A percentile compares a stretch with the other conserved stretches of the same genome.
phyloP scores from a whole-genome alignment of 1,284 basidiomycete genomes.

The Sporisorium iseilematis-ciliati region DNA sequence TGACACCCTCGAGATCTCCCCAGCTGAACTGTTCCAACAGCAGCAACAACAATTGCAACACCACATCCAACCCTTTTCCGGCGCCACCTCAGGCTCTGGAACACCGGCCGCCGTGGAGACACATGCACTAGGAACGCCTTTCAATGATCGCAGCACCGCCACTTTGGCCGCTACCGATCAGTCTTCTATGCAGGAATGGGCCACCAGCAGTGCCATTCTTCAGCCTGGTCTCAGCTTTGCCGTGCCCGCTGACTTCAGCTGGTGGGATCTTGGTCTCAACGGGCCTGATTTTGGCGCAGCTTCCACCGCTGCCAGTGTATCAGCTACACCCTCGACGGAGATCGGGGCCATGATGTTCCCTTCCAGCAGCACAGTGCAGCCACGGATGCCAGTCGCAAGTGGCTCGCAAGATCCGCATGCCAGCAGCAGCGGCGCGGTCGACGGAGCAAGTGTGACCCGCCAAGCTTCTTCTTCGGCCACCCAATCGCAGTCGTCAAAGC shows the following conservation, averaged over 20 bases:
- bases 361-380: not conserved
- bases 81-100: constrained; percentile 8
- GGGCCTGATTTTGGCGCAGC: constrained; percentile 17
- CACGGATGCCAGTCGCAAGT: not conserved
- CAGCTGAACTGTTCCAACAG: constrained; percentile 52
- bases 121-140: constrained; percentile 13
- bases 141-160: not conserved
- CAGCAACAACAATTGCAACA: constrained; percentile 30
- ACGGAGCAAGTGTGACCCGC: not conserved
- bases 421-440: not conserved
- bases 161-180: not conserved
- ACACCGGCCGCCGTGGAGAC: not conserved
- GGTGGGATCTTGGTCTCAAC: constrained; percentile 64
- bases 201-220: constrained; percentile 52
- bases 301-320: constrained; percentile 18
- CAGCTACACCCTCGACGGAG: constrained; percentile 28
- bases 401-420: not conserved
- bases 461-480: constrained; percentile 2
- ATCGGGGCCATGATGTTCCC: constrained; percentile 13
- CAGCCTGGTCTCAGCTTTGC: constrained; percentile 63
- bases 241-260: constrained; percentile 66
- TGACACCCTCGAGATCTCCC: constrained; percentile 66
- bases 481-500: not conserved
- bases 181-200: constrained; percentile 36
- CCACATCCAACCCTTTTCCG: constrained; percentile 23